A percentile compares a stretch with the other conserved stretches of the same genome.
Evolutionary conservation across 2,329 filamentous ascomycete genomes (phyloP).

Genomic region (Colletotrichum coccodes): DNA sequence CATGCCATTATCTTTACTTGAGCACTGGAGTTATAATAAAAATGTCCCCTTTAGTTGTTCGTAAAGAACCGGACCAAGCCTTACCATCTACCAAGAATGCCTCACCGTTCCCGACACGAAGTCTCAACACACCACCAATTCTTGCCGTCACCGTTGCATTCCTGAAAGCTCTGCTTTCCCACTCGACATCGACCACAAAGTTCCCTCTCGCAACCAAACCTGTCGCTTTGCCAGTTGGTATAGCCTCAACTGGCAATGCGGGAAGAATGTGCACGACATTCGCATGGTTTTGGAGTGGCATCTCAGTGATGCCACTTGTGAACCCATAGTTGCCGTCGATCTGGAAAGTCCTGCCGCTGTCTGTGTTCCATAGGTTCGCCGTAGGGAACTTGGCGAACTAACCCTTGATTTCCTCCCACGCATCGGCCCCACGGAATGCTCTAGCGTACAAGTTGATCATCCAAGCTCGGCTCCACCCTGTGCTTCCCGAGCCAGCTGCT

Average conservation of each 20-base stretch:
- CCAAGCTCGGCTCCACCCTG: not conserved
- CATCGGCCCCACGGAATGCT: conserved; percentile 33
- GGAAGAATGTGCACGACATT: conserved; percentile 39
- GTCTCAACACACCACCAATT: not conserved
- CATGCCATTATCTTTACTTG: not conserved
- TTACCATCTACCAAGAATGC: not conserved
- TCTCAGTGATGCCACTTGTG: conserved; percentile 54
- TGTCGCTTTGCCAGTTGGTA: not conserved
- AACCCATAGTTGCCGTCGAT: conserved; percentile 61
- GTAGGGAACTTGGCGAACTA: conserved; percentile 49
- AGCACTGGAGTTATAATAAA: not conserved
- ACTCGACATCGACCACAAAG: conserved; percentile 5
- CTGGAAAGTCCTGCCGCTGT: conserved; percentile 47
- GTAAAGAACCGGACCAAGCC: not conserved
- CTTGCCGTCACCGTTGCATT: not conserved
- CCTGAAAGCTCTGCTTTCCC: not conserved
- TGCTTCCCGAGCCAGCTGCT: conserved; percentile 11
- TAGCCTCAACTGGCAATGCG: conserved; percentile 26
- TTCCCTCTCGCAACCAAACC: not conserved
- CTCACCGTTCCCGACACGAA: not conserved
- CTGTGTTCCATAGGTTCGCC: conserved; percentile 51
- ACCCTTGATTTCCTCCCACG: conserved; percentile 45
- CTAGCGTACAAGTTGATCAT: conserved; percentile 13
- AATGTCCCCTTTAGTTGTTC: not conserved
- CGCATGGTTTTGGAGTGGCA: conserved; percentile 51